phyloP scores from a whole-genome alignment of 352 stramenopile genomes.

The Elongisporangium prolatum region DNA sequence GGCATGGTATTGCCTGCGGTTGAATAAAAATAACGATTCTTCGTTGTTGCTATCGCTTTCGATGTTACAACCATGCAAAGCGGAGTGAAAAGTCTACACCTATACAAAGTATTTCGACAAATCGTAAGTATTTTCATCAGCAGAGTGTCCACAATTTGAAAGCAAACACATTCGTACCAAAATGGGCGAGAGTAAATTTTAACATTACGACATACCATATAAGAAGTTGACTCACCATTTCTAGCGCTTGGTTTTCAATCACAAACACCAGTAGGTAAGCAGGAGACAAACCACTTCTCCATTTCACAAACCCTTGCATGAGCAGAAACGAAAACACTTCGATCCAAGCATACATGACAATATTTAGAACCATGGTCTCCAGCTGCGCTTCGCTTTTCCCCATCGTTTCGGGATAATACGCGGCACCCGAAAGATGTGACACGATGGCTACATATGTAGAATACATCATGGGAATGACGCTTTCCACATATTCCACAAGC shows the following conservation, averaged over 20 bases:
- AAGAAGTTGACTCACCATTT: constrained; percentile 14
- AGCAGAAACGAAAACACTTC: constrained; percentile 11
- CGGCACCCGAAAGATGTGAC: neutral
- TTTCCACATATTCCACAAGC: neutral
- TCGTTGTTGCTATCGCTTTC: too few relatives aligned
- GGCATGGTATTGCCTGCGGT: too few relatives aligned
- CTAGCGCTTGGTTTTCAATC: constrained; percentile 15
- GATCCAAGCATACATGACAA: constrained; percentile 10
- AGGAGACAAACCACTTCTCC: constrained; percentile 13
- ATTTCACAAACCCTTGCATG: constrained; percentile 11
- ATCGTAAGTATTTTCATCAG: neutral
- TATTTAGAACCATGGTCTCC: neutral
- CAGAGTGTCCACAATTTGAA: too few relatives aligned
- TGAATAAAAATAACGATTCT: too few relatives aligned
- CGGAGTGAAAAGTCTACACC: constrained; percentile 13
- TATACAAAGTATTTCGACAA: too few relatives aligned
- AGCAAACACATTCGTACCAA: neutral
- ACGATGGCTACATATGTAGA: neutral
- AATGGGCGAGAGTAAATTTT: constrained; percentile 14
- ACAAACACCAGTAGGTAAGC: constrained; percentile 19
- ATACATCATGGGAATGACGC: neutral
- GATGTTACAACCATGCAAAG: constrained; percentile 4
- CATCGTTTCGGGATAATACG: constrained; percentile 16
- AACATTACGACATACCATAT: constrained; percentile 19
- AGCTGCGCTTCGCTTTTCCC: neutral